Percentiles rank a stretch among this genome's conserved stretches.
Evolutionary conservation across 768 basidiomycete species (phyloP).

Genomic region (Artomyces pyxidatus): DNA sequence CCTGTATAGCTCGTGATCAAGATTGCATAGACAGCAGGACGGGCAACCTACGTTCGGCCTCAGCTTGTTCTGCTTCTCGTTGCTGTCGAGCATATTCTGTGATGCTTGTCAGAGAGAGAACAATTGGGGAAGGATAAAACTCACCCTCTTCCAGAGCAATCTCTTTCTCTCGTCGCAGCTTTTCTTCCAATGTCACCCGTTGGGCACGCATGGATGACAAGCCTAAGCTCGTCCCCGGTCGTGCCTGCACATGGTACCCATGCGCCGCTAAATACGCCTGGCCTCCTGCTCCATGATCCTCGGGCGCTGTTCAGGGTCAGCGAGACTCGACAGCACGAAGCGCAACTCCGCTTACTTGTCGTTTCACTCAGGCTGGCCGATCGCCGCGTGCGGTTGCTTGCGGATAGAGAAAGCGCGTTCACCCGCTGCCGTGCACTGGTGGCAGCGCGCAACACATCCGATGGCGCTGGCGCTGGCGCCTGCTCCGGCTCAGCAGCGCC

Average conservation of each 20-base stretch:
- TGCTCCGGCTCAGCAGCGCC: slow-evolving; percentile 25
- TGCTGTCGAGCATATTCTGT: slow-evolving; percentile 21
- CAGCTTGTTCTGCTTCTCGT: slow-evolving; percentile 25
- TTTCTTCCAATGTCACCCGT: slow-evolving; percentile 39
- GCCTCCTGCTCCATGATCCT: neutral
- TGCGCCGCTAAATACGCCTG: neutral
- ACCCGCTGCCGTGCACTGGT: slow-evolving; percentile 22
- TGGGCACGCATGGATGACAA: slow-evolving; percentile 20
- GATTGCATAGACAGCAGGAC: neutral
- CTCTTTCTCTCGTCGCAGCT: slow-evolving; percentile 25
- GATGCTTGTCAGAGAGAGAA: neutral
- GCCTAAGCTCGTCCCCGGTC: slow-evolving; percentile 39
- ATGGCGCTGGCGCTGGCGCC: slow-evolving; percentile 6
- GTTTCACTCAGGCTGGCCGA: slow-evolving; percentile 77
- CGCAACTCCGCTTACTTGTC: slow-evolving; percentile 14
- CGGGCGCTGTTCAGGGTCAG: neutral
- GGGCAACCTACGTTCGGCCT: slow-evolving; percentile 32
- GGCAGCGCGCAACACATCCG: too few species aligned
- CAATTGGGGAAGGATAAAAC: slow-evolving; percentile 17
- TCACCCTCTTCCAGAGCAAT: slow-evolving; percentile 36
- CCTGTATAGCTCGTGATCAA: slow-evolving; percentile 12
- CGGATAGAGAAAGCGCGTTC: slow-evolving; percentile 28
- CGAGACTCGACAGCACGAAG: slow-evolving; percentile 5
- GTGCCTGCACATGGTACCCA: slow-evolving; percentile 16
- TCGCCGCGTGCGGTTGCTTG: slow-evolving; percentile 51